A percentile compares a stretch with the other conserved stretches of the same genome.
Evolutionary conservation across 495 filamentous ascomycete genomes (phyloP).

Genomic region (Pseudoneurospora amorphoporcata): DNA sequence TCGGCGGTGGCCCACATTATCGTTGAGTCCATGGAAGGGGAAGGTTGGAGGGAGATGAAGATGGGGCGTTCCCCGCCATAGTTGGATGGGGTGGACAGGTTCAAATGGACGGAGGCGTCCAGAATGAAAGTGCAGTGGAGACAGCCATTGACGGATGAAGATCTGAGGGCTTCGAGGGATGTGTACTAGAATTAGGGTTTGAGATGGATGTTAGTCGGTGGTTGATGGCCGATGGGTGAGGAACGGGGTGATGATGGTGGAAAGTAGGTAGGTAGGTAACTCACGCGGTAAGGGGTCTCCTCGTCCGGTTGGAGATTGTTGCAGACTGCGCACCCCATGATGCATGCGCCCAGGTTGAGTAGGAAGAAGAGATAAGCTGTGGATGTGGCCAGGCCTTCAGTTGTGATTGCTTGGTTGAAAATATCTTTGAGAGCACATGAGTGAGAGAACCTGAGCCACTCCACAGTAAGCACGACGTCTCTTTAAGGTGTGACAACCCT

Average conservation of each 20-base stretch:
- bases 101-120: neutral
- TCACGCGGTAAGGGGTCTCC: neutral
- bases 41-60: neutral
- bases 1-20: neutral
- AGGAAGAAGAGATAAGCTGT: neutral
- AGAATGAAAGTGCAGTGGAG: neutral
- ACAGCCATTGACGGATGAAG: neutral
- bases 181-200: neutral
- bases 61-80: neutral
- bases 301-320: neutral
- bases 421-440: neutral
- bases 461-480: neutral
- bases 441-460: neutral
- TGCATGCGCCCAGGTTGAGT: neutral
- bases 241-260: neutral
- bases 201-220: neutral
- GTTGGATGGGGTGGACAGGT: neutral
- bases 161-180: neutral
- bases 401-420: neutral
- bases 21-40: neutral
- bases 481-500: neutral
- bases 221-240: neutral
- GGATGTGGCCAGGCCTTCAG: neutral
- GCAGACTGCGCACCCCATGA: neutral
- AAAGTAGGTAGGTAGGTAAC: no score